Percentiles rank a stretch among this genome's conserved stretches.
Evolutionary conservation across 2,329 filamentous ascomycete species (phyloP).

Genomic region (Alternaria arbusti): DNA sequence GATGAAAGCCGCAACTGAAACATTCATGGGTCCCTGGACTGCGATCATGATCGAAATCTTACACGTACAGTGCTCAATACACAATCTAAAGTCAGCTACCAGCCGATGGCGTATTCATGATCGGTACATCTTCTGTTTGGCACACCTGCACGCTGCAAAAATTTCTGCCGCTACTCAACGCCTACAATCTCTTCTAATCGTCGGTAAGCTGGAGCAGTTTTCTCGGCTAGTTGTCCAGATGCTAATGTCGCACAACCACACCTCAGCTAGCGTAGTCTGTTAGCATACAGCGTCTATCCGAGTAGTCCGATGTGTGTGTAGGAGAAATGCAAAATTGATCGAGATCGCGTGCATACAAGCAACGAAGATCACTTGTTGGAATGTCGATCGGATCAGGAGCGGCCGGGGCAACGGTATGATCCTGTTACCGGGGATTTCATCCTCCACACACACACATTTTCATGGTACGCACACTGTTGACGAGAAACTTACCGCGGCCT

Average conservation of each 20-base stretch:
- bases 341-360: constrained; percentile 5
- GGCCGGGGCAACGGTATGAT: neutral
- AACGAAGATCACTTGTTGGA: constrained; percentile 1
- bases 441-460: neutral
- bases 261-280: constrained; percentile 64
- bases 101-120: neutral
- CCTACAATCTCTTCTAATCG: neutral
- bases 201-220: neutral
- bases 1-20: neutral
- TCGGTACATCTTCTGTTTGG: neutral
- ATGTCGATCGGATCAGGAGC: constrained; percentile 3
- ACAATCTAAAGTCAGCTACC: neutral
- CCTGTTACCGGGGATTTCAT: neutral
- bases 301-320: constrained; percentile 67
- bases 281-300: constrained; percentile 67
- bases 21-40: neutral
- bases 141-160: neutral
- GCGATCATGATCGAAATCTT: neutral
- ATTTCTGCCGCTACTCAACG: neutral
- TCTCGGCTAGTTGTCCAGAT: constrained; percentile 34
- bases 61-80: neutral
- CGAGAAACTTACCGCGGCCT: neutral
- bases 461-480: neutral
- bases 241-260: constrained; percentile 85
- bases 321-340: constrained; percentile 64